These are phyloP conservation scores for Arabidopsis arenosa DNA, from an alignment of 345 rosid species.

Conservation along the genomic window DNA sequence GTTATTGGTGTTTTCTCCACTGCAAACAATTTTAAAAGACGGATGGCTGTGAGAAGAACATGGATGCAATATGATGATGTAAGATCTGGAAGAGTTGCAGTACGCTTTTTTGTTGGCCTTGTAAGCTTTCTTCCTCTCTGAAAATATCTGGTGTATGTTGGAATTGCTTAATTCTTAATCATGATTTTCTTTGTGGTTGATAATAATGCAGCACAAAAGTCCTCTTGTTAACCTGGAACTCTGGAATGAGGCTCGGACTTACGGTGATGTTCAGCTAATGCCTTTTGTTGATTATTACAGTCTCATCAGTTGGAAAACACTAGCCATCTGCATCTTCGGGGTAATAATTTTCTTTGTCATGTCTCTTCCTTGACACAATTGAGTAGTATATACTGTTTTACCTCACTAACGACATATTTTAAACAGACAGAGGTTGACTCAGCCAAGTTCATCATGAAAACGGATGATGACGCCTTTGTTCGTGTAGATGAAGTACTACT, in stretches of 20 bases:
- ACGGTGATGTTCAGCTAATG: conserved; percentile 92
- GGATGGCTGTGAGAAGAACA: conserved; percentile 97
- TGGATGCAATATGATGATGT: conserved; percentile 97
- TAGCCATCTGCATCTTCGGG: conserved; percentile 97
- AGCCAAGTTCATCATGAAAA: conserved; percentile 93
- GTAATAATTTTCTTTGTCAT: conserved; percentile 51
- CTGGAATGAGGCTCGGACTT: conserved; percentile 86
- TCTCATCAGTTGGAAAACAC: conserved; percentile 95
- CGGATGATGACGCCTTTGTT: conserved; percentile 98
- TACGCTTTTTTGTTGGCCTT: conserved; percentile 97
- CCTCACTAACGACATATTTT: conserved; percentile 44
- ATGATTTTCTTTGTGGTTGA: conserved; percentile 14
- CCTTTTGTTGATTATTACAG: conserved; percentile 98
- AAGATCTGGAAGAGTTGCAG: conserved; percentile 77
- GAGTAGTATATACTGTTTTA: not conserved
- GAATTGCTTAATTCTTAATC: not conserved
- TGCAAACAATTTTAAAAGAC: conserved; percentile 89
- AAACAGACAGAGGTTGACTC: conserved; percentile 75
- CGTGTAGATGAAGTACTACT: conserved; percentile 86
- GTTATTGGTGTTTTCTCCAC: conserved; percentile 95
- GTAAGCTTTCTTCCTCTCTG: conserved; percentile 54
- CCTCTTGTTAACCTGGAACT: conserved; percentile 89
- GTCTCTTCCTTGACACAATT: conserved; percentile 6
- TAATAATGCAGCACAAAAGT: conserved; percentile 86
- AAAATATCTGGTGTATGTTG: not conserved